These are phyloP conservation scores for Aspergillus pseudoglaucus DNA, from an alignment of 2,329 filamentous ascomycete species.

Conservation along the genomic window DNA sequence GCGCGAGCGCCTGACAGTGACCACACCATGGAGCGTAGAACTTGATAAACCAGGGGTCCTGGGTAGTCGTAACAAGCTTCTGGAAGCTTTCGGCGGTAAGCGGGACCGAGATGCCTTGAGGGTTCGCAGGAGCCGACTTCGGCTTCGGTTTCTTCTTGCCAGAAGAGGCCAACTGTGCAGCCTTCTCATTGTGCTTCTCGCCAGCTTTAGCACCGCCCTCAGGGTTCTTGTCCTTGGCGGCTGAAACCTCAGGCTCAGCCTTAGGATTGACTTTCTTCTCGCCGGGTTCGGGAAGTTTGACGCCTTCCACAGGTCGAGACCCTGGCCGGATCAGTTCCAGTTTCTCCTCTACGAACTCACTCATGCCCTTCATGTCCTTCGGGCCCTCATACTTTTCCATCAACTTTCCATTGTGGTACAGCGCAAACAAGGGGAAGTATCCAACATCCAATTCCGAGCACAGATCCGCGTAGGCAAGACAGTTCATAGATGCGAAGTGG, in stretches of 20 bases:
- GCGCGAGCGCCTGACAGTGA: slow-evolving; percentile 88
- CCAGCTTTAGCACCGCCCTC: slow-evolving; percentile 32
- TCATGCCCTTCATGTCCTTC: slow-evolving; percentile 61
- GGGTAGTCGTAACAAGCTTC: slow-evolving; percentile 72
- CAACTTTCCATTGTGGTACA: slow-evolving; percentile 73
- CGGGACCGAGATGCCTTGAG: slow-evolving; percentile 64
- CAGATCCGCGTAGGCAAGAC: slow-evolving; percentile 71
- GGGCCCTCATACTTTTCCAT: slow-evolving; percentile 59
- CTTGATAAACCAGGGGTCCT: slow-evolving; percentile 96
- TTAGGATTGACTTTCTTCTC: slow-evolving; percentile 46
- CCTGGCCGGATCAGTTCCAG: slow-evolving; percentile 76
- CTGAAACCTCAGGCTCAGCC: slow-evolving; percentile 30
- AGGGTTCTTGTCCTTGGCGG: slow-evolving; percentile 39
- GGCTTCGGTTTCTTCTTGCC: slow-evolving; percentile 46
- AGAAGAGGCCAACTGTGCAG: slow-evolving; percentile 19
- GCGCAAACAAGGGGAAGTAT: slow-evolving; percentile 67
- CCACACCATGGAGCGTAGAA: slow-evolving; percentile 97
- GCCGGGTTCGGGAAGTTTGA: slow-evolving; percentile 66
- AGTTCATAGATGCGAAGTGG: slow-evolving; percentile 80
- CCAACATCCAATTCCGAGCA: slow-evolving; percentile 63
- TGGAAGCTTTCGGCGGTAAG: slow-evolving; percentile 84
- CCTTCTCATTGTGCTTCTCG: slow-evolving; percentile 38
- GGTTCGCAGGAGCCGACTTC: slow-evolving; percentile 59
- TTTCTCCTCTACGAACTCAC: slow-evolving; percentile 64
- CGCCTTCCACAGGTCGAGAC: slow-evolving; percentile 60